phyloP scores from a whole-genome alignment of 2,329 filamentous ascomycete genomes.

The Claviceps cyperi region DNA sequence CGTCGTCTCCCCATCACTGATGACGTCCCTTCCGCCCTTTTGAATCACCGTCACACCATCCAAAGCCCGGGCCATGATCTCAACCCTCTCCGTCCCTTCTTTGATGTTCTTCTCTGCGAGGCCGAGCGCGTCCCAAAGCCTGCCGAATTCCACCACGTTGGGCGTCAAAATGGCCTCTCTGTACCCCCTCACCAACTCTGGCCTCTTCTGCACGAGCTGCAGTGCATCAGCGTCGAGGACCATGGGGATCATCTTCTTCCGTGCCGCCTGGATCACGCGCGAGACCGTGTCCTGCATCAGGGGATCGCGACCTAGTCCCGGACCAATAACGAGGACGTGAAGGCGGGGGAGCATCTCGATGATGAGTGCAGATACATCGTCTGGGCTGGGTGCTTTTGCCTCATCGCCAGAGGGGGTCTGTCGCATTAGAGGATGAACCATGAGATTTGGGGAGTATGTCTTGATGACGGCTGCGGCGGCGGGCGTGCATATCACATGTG shows the following conservation, averaged over 20 bases:
- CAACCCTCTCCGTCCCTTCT: slow-evolving; percentile 33
- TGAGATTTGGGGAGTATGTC: slow-evolving; percentile 92
- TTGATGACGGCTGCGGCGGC: slow-evolving; percentile 83
- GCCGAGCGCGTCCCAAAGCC: slow-evolving; percentile 62
- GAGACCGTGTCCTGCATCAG: slow-evolving; percentile 81
- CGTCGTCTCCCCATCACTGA: slow-evolving; percentile 68
- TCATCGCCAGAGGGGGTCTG: slow-evolving; percentile 37
- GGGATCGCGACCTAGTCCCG: slow-evolving; percentile 76
- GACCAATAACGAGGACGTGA: slow-evolving; percentile 85
- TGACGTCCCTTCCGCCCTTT: slow-evolving; percentile 71
- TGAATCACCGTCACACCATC: slow-evolving; percentile 84
- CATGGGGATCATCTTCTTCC: slow-evolving; percentile 56
- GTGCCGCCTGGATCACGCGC: slow-evolving; percentile 64
- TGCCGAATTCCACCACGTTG: slow-evolving; percentile 83
- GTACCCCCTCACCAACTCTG: slow-evolving; percentile 68
- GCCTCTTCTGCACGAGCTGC: slow-evolving; percentile 58
- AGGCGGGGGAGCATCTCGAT: slow-evolving; percentile 71
- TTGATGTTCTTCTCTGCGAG: slow-evolving; percentile 31
- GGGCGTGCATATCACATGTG: slow-evolving; percentile 90
- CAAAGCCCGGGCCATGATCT: slow-evolving; percentile 57
- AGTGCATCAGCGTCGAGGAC: slow-evolving; percentile 89
- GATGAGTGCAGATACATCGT: slow-evolving; percentile 50
- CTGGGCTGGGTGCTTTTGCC: slow-evolving; percentile 36
- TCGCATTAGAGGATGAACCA: slow-evolving; percentile 94
- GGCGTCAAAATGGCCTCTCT: slow-evolving; percentile 77